Percentiles rank a stretch among this genome's conserved stretches.
These are phyloP conservation scores for Theobroma grandiflorum DNA, from an alignment of 441 rosid species.

Conservation along the genomic window DNA sequence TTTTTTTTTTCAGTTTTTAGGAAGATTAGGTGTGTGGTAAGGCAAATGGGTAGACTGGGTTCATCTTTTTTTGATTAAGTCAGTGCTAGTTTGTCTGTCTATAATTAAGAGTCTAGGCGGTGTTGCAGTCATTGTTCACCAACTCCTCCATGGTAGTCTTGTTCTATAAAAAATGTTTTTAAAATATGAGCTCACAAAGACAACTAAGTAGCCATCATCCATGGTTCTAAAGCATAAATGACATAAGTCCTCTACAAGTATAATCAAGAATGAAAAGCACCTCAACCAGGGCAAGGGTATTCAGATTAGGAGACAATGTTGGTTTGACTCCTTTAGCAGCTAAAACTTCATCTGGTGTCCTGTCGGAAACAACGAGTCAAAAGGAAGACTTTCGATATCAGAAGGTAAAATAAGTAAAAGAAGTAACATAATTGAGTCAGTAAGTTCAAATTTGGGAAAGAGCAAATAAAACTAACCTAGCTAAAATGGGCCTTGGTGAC, in stretches of 20 bases:
- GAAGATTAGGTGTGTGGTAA: neutral
- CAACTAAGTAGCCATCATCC: neutral
- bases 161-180: conserved; percentile 1
- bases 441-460: conserved; percentile 18
- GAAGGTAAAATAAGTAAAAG: conserved; percentile 13
- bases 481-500: conserved; percentile 89
- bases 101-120: neutral
- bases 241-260: neutral
- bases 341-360: conserved; percentile 93
- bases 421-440: neutral
- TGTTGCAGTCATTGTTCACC: neutral
- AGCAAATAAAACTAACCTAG: conserved; percentile 58
- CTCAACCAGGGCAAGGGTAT: conserved; percentile 90
- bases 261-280: conserved; percentile 41
- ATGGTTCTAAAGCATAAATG: conserved; percentile 6
- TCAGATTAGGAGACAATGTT: conserved; percentile 87
- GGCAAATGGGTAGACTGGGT: neutral
- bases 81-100: neutral
- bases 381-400: conserved; percentile 25
- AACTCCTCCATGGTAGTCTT: neutral
- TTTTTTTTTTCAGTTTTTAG: neutral
- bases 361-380: conserved; percentile 33
- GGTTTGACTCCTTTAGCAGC: conserved; percentile 99
- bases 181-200: neutral
- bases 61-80: neutral